Conservation (phyloP, 2,329 filamentous ascomycete species). For the Fusarium protoensiforme region DNA sequence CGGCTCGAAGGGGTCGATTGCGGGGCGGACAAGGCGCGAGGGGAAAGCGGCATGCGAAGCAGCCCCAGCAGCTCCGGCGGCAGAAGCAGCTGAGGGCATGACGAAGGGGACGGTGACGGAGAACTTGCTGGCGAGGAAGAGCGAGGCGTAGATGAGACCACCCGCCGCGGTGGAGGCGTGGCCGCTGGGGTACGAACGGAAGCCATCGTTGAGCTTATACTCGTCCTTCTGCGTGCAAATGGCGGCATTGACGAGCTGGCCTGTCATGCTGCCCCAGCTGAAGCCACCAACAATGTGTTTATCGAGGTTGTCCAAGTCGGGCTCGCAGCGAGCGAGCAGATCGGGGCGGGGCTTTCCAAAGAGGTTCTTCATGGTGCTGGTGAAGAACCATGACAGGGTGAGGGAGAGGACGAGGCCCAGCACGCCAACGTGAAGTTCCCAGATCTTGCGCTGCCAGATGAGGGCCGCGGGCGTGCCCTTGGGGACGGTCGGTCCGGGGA, state of each 20-base stretch:
- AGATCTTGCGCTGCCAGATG: constrained; percentile 84
- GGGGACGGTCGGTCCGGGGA: constrained; percentile 77
- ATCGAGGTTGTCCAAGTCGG: constrained; percentile 73
- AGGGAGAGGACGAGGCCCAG: constrained; percentile 82
- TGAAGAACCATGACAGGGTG: constrained; percentile 80
- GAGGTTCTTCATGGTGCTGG: constrained; percentile 85
- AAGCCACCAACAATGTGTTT: constrained; percentile 73
- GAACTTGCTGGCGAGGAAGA: constrained; percentile 89
- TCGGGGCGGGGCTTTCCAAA: constrained; percentile 82
- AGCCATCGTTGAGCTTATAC: constrained; percentile 78
- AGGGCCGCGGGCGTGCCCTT: constrained; percentile 70
- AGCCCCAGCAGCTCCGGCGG: constrained; percentile 65
- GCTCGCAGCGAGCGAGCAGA: constrained; percentile 81
- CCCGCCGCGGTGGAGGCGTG: constrained; percentile 76
- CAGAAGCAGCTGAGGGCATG: constrained; percentile 57
- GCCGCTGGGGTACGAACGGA: constrained; percentile 77
- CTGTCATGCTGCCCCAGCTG: constrained; percentile 61
- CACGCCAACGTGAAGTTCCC: constrained; percentile 90
- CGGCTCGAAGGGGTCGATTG: constrained; percentile 50
- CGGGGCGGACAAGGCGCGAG: constrained; percentile 67
- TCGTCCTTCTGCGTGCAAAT: constrained; percentile 79
- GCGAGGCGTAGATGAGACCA: constrained; percentile 84
- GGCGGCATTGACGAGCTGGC: constrained; percentile 76
- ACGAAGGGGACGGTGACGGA: constrained; percentile 79
- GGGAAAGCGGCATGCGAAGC: constrained; percentile 82